Conservation (phyloP, 225 moss, liverwort and hornwort species). For the Bryum argenteum region DNA sequence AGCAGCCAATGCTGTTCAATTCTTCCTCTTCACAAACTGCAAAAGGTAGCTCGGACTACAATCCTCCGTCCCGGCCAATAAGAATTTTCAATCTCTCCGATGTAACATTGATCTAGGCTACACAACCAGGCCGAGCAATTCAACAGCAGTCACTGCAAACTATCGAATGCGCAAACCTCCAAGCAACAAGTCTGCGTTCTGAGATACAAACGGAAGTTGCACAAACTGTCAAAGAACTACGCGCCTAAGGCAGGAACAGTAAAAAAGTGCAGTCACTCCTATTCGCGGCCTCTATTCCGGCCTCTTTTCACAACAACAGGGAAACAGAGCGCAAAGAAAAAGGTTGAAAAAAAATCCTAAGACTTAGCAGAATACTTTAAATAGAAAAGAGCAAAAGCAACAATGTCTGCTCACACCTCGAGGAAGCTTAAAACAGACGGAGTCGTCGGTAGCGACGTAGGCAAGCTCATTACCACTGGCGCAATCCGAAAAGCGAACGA, state of each 20-base stretch:
- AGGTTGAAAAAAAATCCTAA: not conserved
- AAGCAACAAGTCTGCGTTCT: not conserved
- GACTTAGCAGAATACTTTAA: not conserved
- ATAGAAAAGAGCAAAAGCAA: not conserved
- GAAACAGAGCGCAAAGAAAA: too few relatives aligned
- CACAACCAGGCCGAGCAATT: not conserved
- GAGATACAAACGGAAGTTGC: constrained; percentile 1
- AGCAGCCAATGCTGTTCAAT: not conserved
- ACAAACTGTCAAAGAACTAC: not conserved
- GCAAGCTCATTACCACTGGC: not conserved
- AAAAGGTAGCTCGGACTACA: not conserved
- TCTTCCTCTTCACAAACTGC: not conserved
- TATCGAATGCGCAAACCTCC: not conserved
- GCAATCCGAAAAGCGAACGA: not conserved
- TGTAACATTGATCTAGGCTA: too few relatives aligned
- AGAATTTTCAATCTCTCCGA: not conserved
- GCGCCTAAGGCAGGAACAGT: too few relatives aligned
- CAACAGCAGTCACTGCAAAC: not conserved
- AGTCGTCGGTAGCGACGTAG: not conserved
- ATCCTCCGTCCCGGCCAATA: not conserved
- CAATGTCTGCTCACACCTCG: too few relatives aligned
- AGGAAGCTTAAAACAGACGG: too few relatives aligned
- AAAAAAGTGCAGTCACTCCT: too few relatives aligned
- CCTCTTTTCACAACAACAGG: too few relatives aligned
- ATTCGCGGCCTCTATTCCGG: too few relatives aligned